A percentile compares a stretch with the other conserved stretches of the same genome.
phyloP scores from a whole-genome alignment of 176 grass and related monocot species.

The Oryza coarctata region DNA sequence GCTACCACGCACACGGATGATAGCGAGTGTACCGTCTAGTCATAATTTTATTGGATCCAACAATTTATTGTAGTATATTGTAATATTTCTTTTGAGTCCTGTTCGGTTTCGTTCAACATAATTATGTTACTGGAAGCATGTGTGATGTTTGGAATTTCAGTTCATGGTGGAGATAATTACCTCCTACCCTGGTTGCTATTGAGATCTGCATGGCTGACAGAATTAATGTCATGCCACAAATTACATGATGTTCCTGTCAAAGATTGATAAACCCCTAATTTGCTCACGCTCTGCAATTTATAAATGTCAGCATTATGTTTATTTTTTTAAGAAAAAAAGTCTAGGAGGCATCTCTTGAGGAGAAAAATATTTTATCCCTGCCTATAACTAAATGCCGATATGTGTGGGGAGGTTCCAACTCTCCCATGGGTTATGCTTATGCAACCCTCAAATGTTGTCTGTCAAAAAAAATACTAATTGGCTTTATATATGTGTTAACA shows the following conservation, averaged over 20 bases:
- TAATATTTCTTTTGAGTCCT: constrained; percentile 12
- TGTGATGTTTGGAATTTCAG: constrained; percentile 20
- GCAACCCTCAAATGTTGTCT: too few species aligned
- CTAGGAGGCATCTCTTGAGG: neutral
- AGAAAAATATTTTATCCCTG: neutral
- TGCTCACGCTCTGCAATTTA: neutral
- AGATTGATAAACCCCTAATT: neutral
- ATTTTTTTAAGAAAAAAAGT: neutral
- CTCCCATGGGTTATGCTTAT: too few species aligned
- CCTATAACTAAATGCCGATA: too few species aligned
- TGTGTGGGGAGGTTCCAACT: too few species aligned
- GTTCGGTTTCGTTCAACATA: constrained; percentile 20
- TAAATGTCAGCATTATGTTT: neutral
- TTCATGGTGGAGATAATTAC: constrained; percentile 1
- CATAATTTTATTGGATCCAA: constrained; percentile 44
- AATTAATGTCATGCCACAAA: neutral
- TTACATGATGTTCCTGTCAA: neutral
- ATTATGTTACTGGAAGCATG: constrained; percentile 28
- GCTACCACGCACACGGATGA: constrained; percentile 25
- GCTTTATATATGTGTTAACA: too few species aligned
- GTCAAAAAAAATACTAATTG: too few species aligned
- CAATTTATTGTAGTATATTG: constrained; percentile 42
- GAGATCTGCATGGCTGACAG: neutral
- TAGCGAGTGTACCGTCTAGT: constrained; percentile 23
- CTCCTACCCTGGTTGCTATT: neutral